Evolutionary conservation across 352 stramenopile species (phyloP).

Genomic region (Phytophthora tubulina): DNA sequence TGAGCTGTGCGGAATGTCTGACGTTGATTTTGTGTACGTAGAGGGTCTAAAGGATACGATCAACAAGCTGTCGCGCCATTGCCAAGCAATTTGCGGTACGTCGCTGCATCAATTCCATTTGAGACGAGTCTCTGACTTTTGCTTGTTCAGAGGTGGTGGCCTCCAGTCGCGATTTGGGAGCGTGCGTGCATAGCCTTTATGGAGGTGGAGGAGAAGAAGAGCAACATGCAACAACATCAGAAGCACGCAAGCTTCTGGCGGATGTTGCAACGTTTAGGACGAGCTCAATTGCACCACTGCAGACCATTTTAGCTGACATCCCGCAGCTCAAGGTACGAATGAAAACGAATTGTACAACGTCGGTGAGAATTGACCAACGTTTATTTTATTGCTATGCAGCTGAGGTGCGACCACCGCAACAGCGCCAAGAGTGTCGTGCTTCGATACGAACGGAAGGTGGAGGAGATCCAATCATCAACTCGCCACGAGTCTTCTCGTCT

Average conservation of each 20-base stretch:
- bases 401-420: slow-evolving; percentile 76
- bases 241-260: slow-evolving; percentile 37
- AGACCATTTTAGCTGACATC: slow-evolving; percentile 62
- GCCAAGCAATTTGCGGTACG: slow-evolving; percentile 65
- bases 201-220: slow-evolving; percentile 32
- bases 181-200: slow-evolving; percentile 30
- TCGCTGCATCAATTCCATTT: slow-evolving; percentile 7
- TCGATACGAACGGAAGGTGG: slow-evolving; percentile 72
- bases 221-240: slow-evolving; percentile 14
- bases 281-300: slow-evolving; percentile 65
- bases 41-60: slow-evolving; percentile 49
- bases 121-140: background rate
- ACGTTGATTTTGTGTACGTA: slow-evolving; percentile 23
- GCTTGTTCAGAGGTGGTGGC: slow-evolving; percentile 38
- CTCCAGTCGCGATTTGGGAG: slow-evolving; percentile 38
- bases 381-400: slow-evolving; percentile 28
- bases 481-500: slow-evolving; percentile 60
- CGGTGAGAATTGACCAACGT: background rate
- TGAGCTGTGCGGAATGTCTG: slow-evolving; percentile 4
- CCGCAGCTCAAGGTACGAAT: slow-evolving; percentile 62
- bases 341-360: background rate
- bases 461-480: slow-evolving; percentile 54
- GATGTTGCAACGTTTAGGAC: slow-evolving; percentile 62
- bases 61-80: slow-evolving; percentile 63
- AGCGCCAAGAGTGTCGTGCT: slow-evolving; percentile 60